Evolutionary conservation across 2,329 filamentous ascomycete species (phyloP).

Genomic region (Penicillium verrucosum): DNA sequence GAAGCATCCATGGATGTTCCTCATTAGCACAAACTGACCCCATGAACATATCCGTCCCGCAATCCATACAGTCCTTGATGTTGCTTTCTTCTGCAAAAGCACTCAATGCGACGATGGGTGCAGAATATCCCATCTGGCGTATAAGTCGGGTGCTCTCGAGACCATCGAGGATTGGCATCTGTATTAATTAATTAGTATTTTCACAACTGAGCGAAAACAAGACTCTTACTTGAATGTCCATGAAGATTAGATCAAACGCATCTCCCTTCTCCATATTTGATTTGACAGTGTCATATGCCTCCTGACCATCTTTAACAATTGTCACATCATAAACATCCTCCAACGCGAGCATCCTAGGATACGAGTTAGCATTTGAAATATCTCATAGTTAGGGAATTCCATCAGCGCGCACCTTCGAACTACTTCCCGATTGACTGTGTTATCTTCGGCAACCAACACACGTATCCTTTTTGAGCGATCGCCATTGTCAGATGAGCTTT

Average conservation of each 20-base stretch:
- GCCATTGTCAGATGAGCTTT: constrained; percentile 63
- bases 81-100: constrained; percentile 91
- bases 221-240: constrained; percentile 66
- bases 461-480: constrained; percentile 61
- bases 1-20: neutral
- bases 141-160: constrained; percentile 83
- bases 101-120: constrained; percentile 85
- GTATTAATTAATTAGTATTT: neutral
- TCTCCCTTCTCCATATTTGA: constrained; percentile 70
- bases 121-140: constrained; percentile 77
- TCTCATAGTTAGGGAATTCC: neutral
- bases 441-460: constrained; percentile 82
- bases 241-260: constrained; percentile 84
- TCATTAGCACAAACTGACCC: constrained; percentile 26
- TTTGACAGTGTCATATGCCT: constrained; percentile 83
- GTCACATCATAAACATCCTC: constrained; percentile 67
- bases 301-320: constrained; percentile 79
- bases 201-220: neutral
- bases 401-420: constrained; percentile 34
- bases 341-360: constrained; percentile 56
- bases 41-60: constrained; percentile 89
- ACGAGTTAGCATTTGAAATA: neutral
- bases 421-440: constrained; percentile 62
- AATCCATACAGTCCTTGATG: constrained; percentile 78
- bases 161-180: constrained; percentile 90